Evolutionary conservation across 192 early-diverging fungal species (phyloP), one percentile per base, ranked within the genome.

Genomic region (Gamsiella multidivaricata): DNA sequence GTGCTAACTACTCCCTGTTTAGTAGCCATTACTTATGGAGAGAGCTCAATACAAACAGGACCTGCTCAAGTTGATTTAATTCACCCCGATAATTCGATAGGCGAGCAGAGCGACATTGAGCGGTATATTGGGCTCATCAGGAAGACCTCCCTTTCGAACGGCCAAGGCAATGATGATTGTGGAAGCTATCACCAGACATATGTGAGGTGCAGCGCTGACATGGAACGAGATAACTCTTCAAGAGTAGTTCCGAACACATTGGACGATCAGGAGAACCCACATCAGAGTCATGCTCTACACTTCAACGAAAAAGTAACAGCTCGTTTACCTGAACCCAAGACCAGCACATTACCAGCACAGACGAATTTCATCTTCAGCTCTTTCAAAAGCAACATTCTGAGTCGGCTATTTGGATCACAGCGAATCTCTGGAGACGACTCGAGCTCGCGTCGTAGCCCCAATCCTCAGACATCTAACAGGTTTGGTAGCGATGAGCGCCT

Each of bases 381-480:
- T 8, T 18, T 63, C 34, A 76, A 54, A 43, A 55, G 43, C 20
- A 55, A 39, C 42, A 22, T 78, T 23, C n/a, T 78, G n/a, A 62
- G 53, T 37, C 73, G 65, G 8, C 53, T 78, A 20, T 78, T 68
- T 51, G 54, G 65, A 20, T 63, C 73, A 2, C 49, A 61, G 2
- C 33, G 9, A 1, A 5, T 34, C n/a, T 20, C 68, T 7, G 31
- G 36, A 34, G 37, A 20, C 10, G 17, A 20, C 5, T 41, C 55
- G 25, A 51, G 17, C 6, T 34, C 39, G 11, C 7, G 10, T 23
- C 52, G 26, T 22, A 43, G 41, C 31, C 39, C 51, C 14, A 36
- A 54, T 26, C 23, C 23, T 18, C 25, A 0, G 36, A 50, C 36
- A 14, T 33, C 25, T 10, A 5, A 33, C 45, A 25, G 31, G 15